Percentiles rank a stretch among this genome's conserved stretches.
These are phyloP conservation scores for Hysterangium stoloniferum DNA, from an alignment of 768 basidiomycete species.

Conservation along the genomic window DNA sequence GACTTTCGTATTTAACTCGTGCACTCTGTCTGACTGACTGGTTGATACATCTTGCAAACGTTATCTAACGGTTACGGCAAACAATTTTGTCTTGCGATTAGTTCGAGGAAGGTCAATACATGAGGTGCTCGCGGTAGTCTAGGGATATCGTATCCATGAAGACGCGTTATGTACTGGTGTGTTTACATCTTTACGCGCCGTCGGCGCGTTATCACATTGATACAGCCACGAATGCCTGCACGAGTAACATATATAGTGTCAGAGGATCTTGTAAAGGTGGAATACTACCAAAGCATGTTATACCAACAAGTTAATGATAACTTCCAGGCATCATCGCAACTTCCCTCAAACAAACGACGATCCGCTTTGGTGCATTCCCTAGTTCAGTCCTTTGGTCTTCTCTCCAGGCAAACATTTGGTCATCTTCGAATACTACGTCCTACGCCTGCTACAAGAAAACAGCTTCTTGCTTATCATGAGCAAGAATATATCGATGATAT, in stretches of 20 bases:
- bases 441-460: conserved; percentile 41
- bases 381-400: conserved; percentile 43
- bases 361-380: conserved; percentile 63
- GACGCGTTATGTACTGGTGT: too few species aligned
- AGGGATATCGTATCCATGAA: too few species aligned
- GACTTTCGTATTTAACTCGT: too few species aligned
- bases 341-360: conserved; percentile 64
- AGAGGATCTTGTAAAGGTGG: conserved; percentile 47
- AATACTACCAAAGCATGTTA: conserved; percentile 1
- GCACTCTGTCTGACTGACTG: too few species aligned
- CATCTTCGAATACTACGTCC: conserved; percentile 41
- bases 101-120: too few species aligned
- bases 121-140: too few species aligned
- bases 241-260: conserved; percentile 47
- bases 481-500: conserved; percentile 61
- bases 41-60: too few species aligned
- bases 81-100: too few species aligned
- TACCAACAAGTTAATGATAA: neutral
- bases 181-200: too few species aligned
- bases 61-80: too few species aligned
- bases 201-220: too few species aligned
- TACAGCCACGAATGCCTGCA: neutral
- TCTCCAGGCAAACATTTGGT: conserved; percentile 21
- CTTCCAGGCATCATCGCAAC: conserved; percentile 39
- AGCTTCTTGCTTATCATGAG: conserved; percentile 63